Conservation (phyloP, 2,329 filamentous ascomycete genomes). For the Cytospora leucostoma region DNA sequence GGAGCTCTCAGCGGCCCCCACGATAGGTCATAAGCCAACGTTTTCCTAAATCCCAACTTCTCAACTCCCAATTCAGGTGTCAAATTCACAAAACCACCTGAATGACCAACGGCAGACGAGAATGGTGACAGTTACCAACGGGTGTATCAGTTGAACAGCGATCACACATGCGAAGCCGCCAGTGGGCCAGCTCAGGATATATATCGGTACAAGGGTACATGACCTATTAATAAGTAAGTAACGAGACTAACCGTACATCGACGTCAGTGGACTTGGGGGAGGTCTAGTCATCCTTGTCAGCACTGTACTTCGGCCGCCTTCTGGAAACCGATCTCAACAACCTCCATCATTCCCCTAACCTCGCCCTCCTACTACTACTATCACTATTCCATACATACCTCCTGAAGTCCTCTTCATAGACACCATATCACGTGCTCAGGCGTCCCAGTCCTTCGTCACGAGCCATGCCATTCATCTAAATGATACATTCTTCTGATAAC, state of each 20-base stretch:
- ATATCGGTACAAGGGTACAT: background rate
- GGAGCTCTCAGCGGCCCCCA: background rate
- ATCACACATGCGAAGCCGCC: too few species aligned
- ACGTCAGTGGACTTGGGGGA: background rate
- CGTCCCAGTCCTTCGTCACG: background rate
- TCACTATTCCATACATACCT: background rate
- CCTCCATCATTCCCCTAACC: background rate
- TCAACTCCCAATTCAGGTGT: background rate
- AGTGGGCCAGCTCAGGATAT: too few species aligned
- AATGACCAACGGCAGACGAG: too few species aligned
- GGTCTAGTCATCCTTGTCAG: background rate
- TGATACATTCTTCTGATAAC: slow-evolving; percentile 1
- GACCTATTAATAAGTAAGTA: background rate
- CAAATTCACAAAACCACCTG: too few species aligned
- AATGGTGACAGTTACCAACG: too few species aligned
- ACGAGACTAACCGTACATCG: background rate
- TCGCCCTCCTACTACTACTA: background rate
- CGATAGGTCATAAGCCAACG: background rate
- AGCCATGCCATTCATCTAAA: background rate
- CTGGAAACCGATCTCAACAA: background rate
- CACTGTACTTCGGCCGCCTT: background rate
- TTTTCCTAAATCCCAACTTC: background rate
- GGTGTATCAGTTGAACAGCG: too few species aligned
- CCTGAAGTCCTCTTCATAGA: background rate
- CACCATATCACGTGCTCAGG: background rate